These are phyloP conservation scores for Bipolaris gigantea DNA, from an alignment of 2,329 filamentous ascomycete genomes.

Conservation along the genomic window DNA sequence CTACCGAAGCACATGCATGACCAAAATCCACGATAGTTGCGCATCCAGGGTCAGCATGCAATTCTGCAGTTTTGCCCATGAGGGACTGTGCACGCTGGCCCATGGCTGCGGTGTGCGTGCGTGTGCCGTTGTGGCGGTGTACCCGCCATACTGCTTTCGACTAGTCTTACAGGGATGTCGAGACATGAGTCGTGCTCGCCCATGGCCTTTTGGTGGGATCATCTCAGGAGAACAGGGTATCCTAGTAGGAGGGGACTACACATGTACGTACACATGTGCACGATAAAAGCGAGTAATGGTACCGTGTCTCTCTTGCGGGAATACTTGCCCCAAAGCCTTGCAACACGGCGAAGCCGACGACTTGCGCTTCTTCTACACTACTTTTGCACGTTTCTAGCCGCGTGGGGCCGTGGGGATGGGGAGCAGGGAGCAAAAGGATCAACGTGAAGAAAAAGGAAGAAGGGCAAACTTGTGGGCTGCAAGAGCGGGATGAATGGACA, in stretches of 20 bases:
- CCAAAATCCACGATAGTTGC: not conserved
- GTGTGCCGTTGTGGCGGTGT: conserved; percentile 3
- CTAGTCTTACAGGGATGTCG: not conserved
- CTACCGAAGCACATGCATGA: not conserved
- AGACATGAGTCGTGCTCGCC: not conserved
- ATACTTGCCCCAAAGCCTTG: not conserved
- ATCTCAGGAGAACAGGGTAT: not conserved
- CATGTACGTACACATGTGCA: not conserved
- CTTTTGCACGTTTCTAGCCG: too few species aligned
- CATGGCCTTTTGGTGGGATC: not conserved
- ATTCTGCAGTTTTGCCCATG: conserved; percentile 19
- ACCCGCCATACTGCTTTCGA: not conserved
- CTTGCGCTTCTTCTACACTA: not conserved
- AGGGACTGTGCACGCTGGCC: conserved; percentile 16
- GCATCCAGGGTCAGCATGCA: conserved; percentile 12
- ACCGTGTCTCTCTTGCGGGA: not conserved
- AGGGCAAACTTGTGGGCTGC: too few species aligned
- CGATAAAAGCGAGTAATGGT: not conserved
- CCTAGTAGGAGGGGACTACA: not conserved
- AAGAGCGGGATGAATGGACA: too few species aligned
- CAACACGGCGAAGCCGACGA: not conserved
- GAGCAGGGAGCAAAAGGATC: not conserved
- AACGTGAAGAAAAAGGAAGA: too few species aligned
- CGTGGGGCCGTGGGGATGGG: not conserved
- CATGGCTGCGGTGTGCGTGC: not conserved